Percentiles rank a stretch among this genome's conserved stretches.
These are phyloP conservation scores for Bipolaris zeicola DNA, from an alignment of 2,329 filamentous ascomycete genomes.

Conservation along the genomic window DNA sequence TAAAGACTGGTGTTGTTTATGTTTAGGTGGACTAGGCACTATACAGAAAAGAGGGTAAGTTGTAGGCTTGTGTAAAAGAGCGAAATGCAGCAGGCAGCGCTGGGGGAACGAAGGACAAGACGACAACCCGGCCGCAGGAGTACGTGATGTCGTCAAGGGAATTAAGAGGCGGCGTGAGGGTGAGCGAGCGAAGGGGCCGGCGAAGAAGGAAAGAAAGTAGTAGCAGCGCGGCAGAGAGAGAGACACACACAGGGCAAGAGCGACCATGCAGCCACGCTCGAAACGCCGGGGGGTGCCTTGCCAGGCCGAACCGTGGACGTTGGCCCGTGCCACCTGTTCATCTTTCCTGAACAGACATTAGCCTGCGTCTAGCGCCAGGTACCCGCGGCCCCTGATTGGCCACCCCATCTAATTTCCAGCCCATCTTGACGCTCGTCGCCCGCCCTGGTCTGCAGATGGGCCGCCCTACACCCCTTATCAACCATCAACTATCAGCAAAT, in stretches of 20 bases:
- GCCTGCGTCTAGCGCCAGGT: slow-evolving; percentile 32
- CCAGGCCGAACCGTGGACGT: slow-evolving; percentile 9
- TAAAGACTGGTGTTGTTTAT: slow-evolving; percentile 34
- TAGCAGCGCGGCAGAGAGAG: slow-evolving; percentile 8
- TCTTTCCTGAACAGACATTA: slow-evolving; percentile 29
- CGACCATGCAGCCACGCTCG: slow-evolving; percentile 20
- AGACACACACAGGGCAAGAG: slow-evolving; percentile 21
- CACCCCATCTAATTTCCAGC: slow-evolving; percentile 35
- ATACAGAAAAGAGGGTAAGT: slow-evolving; percentile 41
- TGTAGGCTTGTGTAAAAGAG: slow-evolving; percentile 30
- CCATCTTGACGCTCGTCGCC: slow-evolving; percentile 24
- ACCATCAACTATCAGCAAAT: slow-evolving; percentile 12
- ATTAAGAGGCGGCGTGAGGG: slow-evolving; percentile 25
- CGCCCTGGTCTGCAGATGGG: slow-evolving; percentile 16
- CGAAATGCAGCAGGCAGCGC: slow-evolving; percentile 43
- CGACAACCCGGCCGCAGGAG: slow-evolving; percentile 48
- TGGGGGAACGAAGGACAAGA: slow-evolving; percentile 48
- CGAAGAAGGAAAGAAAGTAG: slow-evolving; percentile 16
- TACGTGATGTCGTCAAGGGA: slow-evolving; percentile 23
- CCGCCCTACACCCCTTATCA: slow-evolving; percentile 28
- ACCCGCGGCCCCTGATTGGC: slow-evolving; percentile 34
- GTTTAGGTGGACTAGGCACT: slow-evolving; percentile 33
- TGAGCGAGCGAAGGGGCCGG: slow-evolving; percentile 15
- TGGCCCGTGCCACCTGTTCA: slow-evolving; percentile 28
- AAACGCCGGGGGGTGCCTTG: slow-evolving; percentile 32